Percentiles rank a stretch among this genome's conserved stretches.
Conservation (phyloP, 768 basidiomycete genomes). For the Phanerochaete carnosa region DNA sequence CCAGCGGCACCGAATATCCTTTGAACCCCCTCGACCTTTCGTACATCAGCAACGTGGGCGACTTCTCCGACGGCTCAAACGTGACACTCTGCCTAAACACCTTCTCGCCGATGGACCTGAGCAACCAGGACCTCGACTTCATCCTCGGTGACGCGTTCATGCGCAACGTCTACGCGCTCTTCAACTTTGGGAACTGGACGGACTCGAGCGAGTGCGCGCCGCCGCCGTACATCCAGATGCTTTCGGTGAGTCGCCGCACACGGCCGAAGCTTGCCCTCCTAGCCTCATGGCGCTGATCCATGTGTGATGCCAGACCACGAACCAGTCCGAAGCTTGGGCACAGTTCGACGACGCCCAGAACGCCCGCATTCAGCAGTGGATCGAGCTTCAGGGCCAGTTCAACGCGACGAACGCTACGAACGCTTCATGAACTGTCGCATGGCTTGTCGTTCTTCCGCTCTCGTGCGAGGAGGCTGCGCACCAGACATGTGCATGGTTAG, state of each 20-base stretch:
- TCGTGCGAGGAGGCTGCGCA: too few relatives aligned
- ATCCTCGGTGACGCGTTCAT: constrained; percentile 21
- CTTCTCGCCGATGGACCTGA: not conserved
- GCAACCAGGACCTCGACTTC: constrained; percentile 8
- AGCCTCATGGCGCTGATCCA: not conserved
- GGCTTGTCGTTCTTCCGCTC: too few relatives aligned
- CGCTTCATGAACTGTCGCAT: too few relatives aligned
- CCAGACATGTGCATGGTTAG: too few relatives aligned
- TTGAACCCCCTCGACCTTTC: constrained; percentile 13
- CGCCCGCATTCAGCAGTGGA: constrained; percentile 8
- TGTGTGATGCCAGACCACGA: not conserved
- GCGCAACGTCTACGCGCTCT: constrained; percentile 19
- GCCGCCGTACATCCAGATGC: constrained; percentile 9
- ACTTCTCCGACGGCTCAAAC: constrained; percentile 1
- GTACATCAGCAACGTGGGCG: not conserved
- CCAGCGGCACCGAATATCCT: constrained; percentile 10
- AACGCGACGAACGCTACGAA: not conserved
- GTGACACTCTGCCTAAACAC: constrained; percentile 4
- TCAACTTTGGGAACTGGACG: constrained; percentile 12
- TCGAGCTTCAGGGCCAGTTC: not conserved
- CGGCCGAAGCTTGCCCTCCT: too few relatives aligned
- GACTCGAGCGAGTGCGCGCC: not conserved
- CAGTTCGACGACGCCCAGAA: constrained; percentile 7
- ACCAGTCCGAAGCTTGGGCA: not conserved
- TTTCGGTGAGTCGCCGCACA: constrained; percentile 2